These are phyloP conservation scores for Pholiota molesta DNA, from an alignment of 768 basidiomycete species.

Conservation along the genomic window DNA sequence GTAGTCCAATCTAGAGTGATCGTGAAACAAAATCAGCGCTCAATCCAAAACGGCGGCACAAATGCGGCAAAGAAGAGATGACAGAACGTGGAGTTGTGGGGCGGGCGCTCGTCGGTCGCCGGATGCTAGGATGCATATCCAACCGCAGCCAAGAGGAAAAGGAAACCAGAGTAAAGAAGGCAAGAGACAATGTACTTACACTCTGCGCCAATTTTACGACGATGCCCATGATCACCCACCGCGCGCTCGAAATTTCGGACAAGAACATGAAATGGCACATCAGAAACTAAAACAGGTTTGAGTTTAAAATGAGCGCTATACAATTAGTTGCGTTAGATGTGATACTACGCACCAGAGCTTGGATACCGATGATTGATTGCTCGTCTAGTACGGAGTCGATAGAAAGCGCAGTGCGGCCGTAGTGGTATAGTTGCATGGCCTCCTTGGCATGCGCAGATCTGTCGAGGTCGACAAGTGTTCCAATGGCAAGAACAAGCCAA, in stretches of 20 bases:
- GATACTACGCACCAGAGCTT: slow-evolving; percentile 55
- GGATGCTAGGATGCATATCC: neutral
- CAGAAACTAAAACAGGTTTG: slow-evolving; percentile 46
- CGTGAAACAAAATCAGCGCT: slow-evolving; percentile 20
- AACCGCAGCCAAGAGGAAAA: neutral
- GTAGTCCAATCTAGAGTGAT: slow-evolving; percentile 58
- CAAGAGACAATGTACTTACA: slow-evolving; percentile 43
- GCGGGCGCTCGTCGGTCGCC: neutral
- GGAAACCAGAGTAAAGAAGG: slow-evolving; percentile 15
- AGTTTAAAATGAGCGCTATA: neutral
- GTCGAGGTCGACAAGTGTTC: slow-evolving; percentile 62
- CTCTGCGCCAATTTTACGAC: slow-evolving; percentile 72
- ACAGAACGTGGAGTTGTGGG: neutral
- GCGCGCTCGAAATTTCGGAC: slow-evolving; percentile 54
- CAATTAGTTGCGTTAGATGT: neutral
- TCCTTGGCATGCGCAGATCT: slow-evolving; percentile 54
- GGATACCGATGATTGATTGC: slow-evolving; percentile 63
- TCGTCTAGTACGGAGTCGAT: slow-evolving; percentile 68
- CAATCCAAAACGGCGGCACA: slow-evolving; percentile 7
- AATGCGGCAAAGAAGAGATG: slow-evolving; percentile 9
- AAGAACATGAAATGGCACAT: slow-evolving; percentile 59
- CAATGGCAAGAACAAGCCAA: slow-evolving; percentile 67
- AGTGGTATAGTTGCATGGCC: slow-evolving; percentile 61
- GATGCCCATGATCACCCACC: slow-evolving; percentile 74
- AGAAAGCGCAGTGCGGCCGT: slow-evolving; percentile 60